Conservation (phyloP, 1,284 basidiomycete species). For the Stereum hirsutum region DNA sequence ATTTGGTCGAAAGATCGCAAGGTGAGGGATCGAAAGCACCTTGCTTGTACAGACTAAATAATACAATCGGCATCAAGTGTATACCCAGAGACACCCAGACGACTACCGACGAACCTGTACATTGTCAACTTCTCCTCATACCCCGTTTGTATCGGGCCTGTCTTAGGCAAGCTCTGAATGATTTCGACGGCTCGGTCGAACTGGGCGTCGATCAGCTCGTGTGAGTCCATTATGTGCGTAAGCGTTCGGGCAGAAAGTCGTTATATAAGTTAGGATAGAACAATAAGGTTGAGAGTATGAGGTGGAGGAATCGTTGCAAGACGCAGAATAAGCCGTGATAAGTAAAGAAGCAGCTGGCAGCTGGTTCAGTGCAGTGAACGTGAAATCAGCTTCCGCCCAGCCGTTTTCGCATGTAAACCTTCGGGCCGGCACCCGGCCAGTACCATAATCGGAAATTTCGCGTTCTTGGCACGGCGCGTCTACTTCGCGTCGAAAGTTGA, state of each 20-base stretch:
- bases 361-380: neutral
- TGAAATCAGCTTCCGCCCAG: neutral
- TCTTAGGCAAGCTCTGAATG: constrained; percentile 86
- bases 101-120: constrained; percentile 59
- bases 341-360: neutral
- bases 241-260: neutral
- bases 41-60: constrained; percentile 81
- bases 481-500: neutral
- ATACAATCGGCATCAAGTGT: neutral
- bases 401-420: neutral
- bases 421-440: too few species aligned
- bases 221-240: constrained; percentile 38
- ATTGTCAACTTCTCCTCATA: constrained; percentile 96
- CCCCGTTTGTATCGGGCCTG: constrained; percentile 91
- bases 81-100: constrained; percentile 5
- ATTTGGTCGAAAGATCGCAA: neutral
- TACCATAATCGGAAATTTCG: too few species aligned
- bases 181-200: constrained; percentile 95
- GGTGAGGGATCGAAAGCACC: constrained; percentile 33
- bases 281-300: neutral
- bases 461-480: too few species aligned
- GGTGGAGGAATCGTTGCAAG: neutral
- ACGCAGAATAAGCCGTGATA: neutral
- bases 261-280: neutral
- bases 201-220: constrained; percentile 64